Conservation (phyloP, 108 stramenopile genomes). For the Ochromonas danica region DNA sequence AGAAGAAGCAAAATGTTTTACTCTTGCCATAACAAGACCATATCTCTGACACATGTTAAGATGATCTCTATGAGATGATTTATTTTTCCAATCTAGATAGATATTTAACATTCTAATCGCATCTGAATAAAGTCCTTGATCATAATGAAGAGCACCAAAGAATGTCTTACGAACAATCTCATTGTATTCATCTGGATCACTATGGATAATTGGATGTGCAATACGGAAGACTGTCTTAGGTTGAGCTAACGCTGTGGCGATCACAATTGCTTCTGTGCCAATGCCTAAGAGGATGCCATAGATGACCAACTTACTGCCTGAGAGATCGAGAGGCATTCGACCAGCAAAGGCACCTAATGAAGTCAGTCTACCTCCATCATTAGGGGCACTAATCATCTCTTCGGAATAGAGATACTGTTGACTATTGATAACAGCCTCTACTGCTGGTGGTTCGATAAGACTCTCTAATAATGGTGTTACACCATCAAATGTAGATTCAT, state of each 20-base stretch:
- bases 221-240: background rate
- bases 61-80: too few relatives aligned
- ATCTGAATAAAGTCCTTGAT: background rate
- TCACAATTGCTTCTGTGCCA: background rate
- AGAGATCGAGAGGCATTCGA: background rate
- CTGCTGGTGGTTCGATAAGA: constrained; percentile 8
- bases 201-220: background rate
- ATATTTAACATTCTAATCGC: background rate
- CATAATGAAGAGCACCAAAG: background rate
- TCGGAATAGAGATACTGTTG: background rate
- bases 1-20: background rate
- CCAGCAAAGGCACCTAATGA: background rate
- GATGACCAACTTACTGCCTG: background rate
- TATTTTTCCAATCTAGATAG: background rate
- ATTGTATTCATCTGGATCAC: constrained; percentile 12
- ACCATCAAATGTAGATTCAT: background rate
- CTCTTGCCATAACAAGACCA: background rate
- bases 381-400: constrained; percentile 7
- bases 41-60: background rate
- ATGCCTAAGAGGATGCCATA: constrained; percentile 23
- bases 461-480: background rate
- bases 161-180: constrained; percentile 10
- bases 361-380: constrained; percentile 8
- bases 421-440: background rate
- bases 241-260: constrained; percentile 4